Percentiles rank a stretch among this genome's conserved stretches.
Evolutionary conservation across 2,329 filamentous ascomycete genomes (phyloP).

Genomic region (Fusarium longipes): DNA sequence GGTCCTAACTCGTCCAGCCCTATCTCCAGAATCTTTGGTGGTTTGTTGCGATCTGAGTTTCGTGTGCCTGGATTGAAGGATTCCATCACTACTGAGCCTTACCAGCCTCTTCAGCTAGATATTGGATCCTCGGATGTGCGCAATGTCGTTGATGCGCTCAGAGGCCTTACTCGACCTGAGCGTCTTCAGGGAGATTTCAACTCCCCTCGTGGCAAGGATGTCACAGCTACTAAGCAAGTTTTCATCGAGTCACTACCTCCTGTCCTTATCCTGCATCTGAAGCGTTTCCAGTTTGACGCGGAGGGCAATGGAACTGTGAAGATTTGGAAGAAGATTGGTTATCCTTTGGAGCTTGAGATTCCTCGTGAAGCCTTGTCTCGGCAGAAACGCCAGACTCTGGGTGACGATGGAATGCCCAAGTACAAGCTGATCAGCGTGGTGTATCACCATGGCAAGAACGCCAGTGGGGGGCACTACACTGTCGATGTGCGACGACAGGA

Average conservation of each 20-base stretch:
- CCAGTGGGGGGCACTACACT: conserved; percentile 95
- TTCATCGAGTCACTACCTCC: conserved; percentile 93
- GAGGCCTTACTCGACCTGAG: conserved; percentile 84
- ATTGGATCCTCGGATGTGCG: conserved; percentile 88
- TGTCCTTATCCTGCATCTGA: conserved; percentile 92
- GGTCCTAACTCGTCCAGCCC: conserved; percentile 82
- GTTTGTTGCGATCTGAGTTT: conserved; percentile 89
- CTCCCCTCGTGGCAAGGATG: conserved; percentile 79
- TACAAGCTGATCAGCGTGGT: conserved; percentile 91
- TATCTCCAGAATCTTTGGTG: conserved; percentile 93
- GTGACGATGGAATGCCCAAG: conserved; percentile 77
- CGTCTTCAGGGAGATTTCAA: conserved; percentile 86
- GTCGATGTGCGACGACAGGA: conserved; percentile 97
- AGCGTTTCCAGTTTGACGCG: conserved; percentile 96
- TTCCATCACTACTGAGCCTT: conserved; percentile 92
- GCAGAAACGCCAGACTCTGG: conserved; percentile 72
- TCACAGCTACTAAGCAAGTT: conserved; percentile 89
- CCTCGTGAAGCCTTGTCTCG: conserved; percentile 89
- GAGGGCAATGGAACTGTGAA: conserved; percentile 86
- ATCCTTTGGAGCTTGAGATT: conserved; percentile 93
- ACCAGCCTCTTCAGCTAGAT: conserved; percentile 93
- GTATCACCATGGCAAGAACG: conserved; percentile 97
- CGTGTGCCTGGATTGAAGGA: conserved; percentile 87
- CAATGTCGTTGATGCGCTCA: conserved; percentile 92
- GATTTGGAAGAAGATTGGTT: conserved; percentile 98